A percentile compares a stretch with the other conserved stretches of the same genome.
Evolutionary conservation across 306 rosid genomes (phyloP).

Genomic region (Cucumis melo): DNA sequence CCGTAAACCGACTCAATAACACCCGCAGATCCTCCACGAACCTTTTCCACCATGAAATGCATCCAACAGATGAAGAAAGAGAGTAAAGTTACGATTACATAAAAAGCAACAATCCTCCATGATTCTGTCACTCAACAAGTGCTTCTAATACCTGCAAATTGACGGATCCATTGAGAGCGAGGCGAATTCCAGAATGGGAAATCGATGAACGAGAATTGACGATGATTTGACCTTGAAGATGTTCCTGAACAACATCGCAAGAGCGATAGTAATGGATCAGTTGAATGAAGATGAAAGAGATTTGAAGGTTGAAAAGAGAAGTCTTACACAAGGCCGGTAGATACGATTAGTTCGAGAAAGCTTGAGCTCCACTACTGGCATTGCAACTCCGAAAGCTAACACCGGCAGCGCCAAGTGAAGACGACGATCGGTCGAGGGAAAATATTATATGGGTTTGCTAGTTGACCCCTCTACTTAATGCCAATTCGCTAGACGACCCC

Average conservation of each 20-base stretch:
- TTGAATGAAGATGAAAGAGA: background rate
- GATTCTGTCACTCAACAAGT: background rate
- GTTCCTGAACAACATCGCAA: slow-evolving; percentile 39
- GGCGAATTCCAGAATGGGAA: slow-evolving; percentile 67
- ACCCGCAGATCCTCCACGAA: slow-evolving; percentile 92
- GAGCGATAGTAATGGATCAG: background rate
- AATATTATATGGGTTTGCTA: background rate
- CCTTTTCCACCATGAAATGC: slow-evolving; percentile 22
- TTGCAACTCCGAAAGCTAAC: slow-evolving; percentile 7
- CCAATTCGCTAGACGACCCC: background rate
- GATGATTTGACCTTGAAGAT: slow-evolving; percentile 54
- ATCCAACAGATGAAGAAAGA: slow-evolving; percentile 4
- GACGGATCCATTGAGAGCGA: slow-evolving; percentile 63
- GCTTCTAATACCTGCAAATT: slow-evolving; percentile 47
- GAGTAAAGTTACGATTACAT: background rate
- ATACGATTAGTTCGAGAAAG: slow-evolving; percentile 60
- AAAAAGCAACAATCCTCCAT: background rate
- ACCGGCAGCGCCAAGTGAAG: background rate
- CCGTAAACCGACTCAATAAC: slow-evolving; percentile 71
- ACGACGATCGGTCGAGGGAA: background rate
- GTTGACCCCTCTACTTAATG: background rate
- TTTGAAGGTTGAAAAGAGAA: background rate
- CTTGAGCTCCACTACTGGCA: slow-evolving; percentile 56
- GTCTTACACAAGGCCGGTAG: slow-evolving; percentile 64
- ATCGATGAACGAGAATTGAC: slow-evolving; percentile 49